Percentiles rank a stretch among this genome's conserved stretches.
Conservation (phyloP, 306 rosid species). For the Arachis hypogaea region DNA sequence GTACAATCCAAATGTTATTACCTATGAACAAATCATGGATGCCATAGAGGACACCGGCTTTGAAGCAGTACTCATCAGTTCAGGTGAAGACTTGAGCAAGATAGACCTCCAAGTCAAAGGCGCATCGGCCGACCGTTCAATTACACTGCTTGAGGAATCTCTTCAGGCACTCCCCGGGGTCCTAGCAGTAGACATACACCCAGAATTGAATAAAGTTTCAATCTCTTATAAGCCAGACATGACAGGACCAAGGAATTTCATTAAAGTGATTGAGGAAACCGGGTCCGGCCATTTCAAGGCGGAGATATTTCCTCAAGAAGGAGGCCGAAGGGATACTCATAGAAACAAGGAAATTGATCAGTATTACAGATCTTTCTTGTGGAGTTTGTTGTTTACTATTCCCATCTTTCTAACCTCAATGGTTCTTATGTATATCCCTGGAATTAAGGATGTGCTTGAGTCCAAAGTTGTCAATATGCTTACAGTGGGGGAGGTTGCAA, state of each 20-base stretch:
- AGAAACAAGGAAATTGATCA: constrained; percentile 58
- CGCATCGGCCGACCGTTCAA: constrained; percentile 35
- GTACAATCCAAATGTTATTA: constrained; percentile 54
- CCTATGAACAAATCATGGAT: constrained; percentile 47
- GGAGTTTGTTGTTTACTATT: constrained; percentile 65
- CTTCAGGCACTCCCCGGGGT: constrained; percentile 63
- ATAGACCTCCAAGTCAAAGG: constrained; percentile 65
- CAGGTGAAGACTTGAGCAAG: constrained; percentile 66
- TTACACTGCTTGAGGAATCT: constrained; percentile 42
- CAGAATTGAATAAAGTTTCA: constrained; percentile 49
- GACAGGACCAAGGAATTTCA: constrained; percentile 73
- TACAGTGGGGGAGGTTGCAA: constrained; percentile 54
- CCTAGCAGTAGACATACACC: constrained; percentile 36
- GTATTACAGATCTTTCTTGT: constrained; percentile 50
- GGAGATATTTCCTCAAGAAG: constrained; percentile 53
- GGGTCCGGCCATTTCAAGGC: constrained; percentile 64
- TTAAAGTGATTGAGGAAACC: constrained; percentile 54
- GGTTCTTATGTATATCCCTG: constrained; percentile 75
- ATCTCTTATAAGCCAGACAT: constrained; percentile 58
- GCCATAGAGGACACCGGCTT: constrained; percentile 59
- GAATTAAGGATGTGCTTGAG: constrained; percentile 51
- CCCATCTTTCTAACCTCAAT: constrained; percentile 78
- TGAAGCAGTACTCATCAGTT: constrained; percentile 51
- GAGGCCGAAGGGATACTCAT: constrained; percentile 44
- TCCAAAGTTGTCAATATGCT: constrained; percentile 59